Evolutionary conservation across 495 filamentous ascomycete genomes (phyloP).

Genomic region (Gamarada debralockiae): DNA sequence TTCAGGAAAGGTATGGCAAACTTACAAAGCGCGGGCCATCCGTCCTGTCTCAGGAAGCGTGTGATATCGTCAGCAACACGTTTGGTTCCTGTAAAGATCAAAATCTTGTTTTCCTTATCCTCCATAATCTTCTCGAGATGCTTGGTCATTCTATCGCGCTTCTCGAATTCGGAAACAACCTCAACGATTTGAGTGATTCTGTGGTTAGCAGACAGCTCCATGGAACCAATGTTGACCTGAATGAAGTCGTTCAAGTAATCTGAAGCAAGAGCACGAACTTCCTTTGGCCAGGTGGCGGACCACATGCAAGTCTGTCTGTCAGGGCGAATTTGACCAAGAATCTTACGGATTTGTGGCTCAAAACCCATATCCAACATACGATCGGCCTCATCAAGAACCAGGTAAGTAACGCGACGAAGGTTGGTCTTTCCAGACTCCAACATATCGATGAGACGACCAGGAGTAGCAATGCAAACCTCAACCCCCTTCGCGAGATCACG

Average conservation of each 20-base stretch:
- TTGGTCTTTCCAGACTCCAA: constrained; percentile 96
- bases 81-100: constrained; percentile 98
- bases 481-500: constrained; percentile 86
- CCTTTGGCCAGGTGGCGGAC: constrained; percentile 99
- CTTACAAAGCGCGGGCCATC: constrained; percentile 97
- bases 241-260: constrained; percentile 97
- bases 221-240: constrained; percentile 97
- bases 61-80: constrained; percentile 98
- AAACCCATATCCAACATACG: constrained; percentile 93
- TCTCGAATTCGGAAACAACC: constrained; percentile 92
- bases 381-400: constrained; percentile 88
- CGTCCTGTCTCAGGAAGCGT: constrained; percentile 96
- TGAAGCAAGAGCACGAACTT: constrained; percentile 90
- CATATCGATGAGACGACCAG: constrained; percentile 98
- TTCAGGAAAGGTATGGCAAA: constrained; percentile 14
- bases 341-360: constrained; percentile 88
- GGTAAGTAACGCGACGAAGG: constrained; percentile 92
- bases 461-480: constrained; percentile 92
- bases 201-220: constrained; percentile 96
- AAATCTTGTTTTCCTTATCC: constrained; percentile 83
- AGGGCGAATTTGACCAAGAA: constrained; percentile 94
- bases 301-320: constrained; percentile 99
- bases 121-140: constrained; percentile 99
- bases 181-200: constrained; percentile 97
- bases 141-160: constrained; percentile 95